Evolutionary conservation across 2,329 filamentous ascomycete genomes (phyloP).

Genomic region (Helotiales sp.): DNA sequence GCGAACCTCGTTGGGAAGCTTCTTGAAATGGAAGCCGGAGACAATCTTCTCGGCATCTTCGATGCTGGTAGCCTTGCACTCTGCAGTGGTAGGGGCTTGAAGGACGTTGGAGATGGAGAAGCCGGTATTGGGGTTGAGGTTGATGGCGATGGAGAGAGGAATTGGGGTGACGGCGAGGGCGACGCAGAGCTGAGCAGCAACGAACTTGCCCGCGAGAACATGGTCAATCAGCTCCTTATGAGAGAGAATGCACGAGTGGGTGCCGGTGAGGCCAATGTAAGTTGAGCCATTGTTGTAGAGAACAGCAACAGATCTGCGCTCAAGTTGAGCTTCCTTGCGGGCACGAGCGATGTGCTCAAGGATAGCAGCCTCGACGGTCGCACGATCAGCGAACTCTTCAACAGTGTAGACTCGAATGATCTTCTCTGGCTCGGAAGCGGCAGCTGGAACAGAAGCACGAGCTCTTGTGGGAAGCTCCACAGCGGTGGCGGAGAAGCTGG

Average conservation of each 20-base stretch:
- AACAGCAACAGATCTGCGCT: background rate
- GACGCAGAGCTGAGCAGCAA: background rate
- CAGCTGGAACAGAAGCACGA: too few species aligned
- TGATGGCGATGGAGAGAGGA: background rate
- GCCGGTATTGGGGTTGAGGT: background rate
- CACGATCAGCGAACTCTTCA: background rate
- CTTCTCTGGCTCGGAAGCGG: background rate
- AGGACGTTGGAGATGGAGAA: background rate
- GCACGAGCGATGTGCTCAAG: background rate
- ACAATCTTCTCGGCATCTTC: background rate
- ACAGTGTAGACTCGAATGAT: background rate
- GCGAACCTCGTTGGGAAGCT: conserved; percentile 2
- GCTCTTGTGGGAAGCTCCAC: too few species aligned
- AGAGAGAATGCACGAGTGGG: background rate
- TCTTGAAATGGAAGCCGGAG: background rate
- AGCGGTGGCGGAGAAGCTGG: too few species aligned
- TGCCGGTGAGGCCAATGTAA: background rate
- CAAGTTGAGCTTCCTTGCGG: too few species aligned
- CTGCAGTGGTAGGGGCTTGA: background rate
- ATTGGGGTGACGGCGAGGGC: background rate
- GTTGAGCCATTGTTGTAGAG: background rate
- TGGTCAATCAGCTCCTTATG: background rate
- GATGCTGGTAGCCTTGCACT: background rate
- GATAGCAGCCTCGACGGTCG: background rate
- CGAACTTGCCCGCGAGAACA: conserved; percentile 4